Percentiles rank a stretch among this genome's conserved stretches.
phyloP scores from a whole-genome alignment of 176 grass and related monocot species.

The Cocos nucifera region DNA sequence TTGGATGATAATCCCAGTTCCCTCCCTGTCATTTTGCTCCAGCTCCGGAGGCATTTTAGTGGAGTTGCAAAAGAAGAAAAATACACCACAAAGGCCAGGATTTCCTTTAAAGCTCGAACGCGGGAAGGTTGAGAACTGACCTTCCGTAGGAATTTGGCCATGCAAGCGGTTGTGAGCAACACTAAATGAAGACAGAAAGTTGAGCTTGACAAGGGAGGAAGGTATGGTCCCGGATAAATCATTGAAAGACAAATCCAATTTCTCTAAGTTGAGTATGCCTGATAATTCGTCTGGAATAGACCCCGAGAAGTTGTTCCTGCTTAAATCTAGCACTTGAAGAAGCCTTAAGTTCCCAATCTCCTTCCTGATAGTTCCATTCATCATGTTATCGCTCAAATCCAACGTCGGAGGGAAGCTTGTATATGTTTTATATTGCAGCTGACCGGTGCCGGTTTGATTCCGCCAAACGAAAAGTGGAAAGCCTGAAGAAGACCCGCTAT shows the following conservation, averaged over 20 bases:
- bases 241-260: constrained; percentile 1
- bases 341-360: constrained; percentile 2
- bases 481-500: neutral
- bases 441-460: too few species aligned
- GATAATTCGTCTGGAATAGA: neutral
- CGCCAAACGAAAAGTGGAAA: neutral
- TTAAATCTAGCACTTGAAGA: neutral
- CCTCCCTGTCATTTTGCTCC: neutral
- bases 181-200: neutral
- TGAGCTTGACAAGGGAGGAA: neutral
- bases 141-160: neutral
- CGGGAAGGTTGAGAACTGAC: neutral
- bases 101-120: constrained; percentile 2
- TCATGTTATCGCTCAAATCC: neutral
- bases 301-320: constrained; percentile 3
- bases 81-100: neutral
- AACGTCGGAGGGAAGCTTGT: neutral
- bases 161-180: neutral
- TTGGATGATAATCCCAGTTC: neutral
- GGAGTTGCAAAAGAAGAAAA: neutral
- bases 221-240: constrained; percentile 3
- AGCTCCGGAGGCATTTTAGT: neutral
- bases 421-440: neutral
- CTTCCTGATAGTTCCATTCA: neutral
- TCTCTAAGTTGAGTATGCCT: constrained; percentile 8